These are phyloP conservation scores for Rhodotorula babjevae DNA, from an alignment of 768 basidiomycete genomes.

Conservation along the genomic window DNA sequence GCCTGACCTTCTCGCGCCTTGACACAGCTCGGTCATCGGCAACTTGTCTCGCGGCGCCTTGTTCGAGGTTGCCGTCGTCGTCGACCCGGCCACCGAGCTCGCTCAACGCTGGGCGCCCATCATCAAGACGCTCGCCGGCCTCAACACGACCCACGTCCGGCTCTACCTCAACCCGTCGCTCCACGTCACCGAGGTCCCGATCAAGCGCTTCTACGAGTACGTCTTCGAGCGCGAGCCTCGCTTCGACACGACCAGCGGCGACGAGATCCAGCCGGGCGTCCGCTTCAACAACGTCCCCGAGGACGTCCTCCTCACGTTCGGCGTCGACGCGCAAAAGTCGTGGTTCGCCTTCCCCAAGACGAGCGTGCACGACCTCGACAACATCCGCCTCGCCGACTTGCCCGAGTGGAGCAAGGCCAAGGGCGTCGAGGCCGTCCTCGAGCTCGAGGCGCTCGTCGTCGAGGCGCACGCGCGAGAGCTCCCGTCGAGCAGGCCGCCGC, in stretches of 20 bases:
- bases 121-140: constrained; percentile 51
- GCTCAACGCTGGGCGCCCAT: constrained; percentile 83
- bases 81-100: constrained; percentile 79
- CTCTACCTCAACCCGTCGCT: constrained; percentile 71
- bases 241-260: constrained; percentile 60
- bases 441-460: constrained; percentile 82
- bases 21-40: constrained; percentile 18
- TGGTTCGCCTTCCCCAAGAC: constrained; percentile 91
- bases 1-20: neutral
- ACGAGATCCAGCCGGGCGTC: constrained; percentile 59
- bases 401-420: constrained; percentile 53
- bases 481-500: constrained; percentile 62
- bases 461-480: constrained; percentile 89
- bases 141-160: constrained; percentile 54
- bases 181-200: constrained; percentile 67
- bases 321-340: constrained; percentile 80
- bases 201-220: constrained; percentile 89
- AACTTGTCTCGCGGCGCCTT: constrained; percentile 2
- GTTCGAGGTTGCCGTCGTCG: constrained; percentile 59
- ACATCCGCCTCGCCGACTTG: constrained; percentile 74
- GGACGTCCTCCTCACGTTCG: constrained; percentile 88
- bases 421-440: constrained; percentile 72
- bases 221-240: constrained; percentile 57
- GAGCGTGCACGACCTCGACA: constrained; percentile 88
- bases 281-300: constrained; percentile 68